A percentile compares a stretch with the other conserved stretches of the same genome.
phyloP scores from a whole-genome alignment of 2,329 filamentous ascomycete species.

The Myriangium duriaei region DNA sequence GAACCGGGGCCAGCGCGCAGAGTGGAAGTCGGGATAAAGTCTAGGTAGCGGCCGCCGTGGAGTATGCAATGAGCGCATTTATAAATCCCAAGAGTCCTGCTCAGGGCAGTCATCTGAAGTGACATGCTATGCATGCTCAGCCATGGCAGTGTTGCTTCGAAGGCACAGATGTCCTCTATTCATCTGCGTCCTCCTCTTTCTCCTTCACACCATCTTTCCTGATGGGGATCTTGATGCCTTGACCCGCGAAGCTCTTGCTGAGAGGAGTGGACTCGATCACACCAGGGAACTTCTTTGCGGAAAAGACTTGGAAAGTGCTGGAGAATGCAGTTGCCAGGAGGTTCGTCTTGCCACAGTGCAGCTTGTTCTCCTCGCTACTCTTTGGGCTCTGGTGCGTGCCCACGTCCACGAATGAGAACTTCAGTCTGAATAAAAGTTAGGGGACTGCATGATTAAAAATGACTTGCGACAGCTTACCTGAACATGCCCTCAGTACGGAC shows the following conservation, averaged over 20 bases:
- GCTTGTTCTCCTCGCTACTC: slow-evolving; percentile 27
- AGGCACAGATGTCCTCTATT: too few species aligned
- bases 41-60: too few species aligned
- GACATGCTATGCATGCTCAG: too few species aligned
- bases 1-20: too few species aligned
- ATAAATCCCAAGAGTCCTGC: too few species aligned
- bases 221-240: slow-evolving; percentile 95
- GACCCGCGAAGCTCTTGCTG: slow-evolving; percentile 83
- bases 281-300: slow-evolving; percentile 95
- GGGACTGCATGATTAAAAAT: slow-evolving; percentile 6
- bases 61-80: too few species aligned
- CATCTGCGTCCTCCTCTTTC: slow-evolving; percentile 33
- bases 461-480: too few species aligned
- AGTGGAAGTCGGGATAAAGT: too few species aligned
- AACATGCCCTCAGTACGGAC: slow-evolving; percentile 88
- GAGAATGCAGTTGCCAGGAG: slow-evolving; percentile 80
- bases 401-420: slow-evolving; percentile 76
- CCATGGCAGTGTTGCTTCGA: too few species aligned
- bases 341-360: slow-evolving; percentile 66
- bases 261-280: slow-evolving; percentile 87
- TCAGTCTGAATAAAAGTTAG: slow-evolving; percentile 35
- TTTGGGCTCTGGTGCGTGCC: slow-evolving; percentile 34
- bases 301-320: slow-evolving; percentile 83
- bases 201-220: slow-evolving; percentile 62
- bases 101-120: too few species aligned